phyloP scores from a whole-genome alignment of 371 early-diverging fungal species.

The Circinella umbellata region DNA sequence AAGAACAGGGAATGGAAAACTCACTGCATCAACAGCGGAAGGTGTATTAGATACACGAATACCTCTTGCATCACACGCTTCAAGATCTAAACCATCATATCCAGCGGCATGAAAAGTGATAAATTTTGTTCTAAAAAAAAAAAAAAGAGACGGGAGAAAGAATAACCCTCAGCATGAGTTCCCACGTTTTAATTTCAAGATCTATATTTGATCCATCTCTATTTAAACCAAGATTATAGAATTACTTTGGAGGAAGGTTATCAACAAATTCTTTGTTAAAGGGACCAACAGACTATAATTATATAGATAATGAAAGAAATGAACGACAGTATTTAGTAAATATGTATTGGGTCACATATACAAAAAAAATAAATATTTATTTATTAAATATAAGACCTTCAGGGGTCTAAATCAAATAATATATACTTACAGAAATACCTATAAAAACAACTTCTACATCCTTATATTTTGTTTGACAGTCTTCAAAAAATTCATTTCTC shows the following conservation, averaged over 20 bases:
- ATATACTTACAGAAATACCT: conserved; percentile 13
- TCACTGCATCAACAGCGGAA: conserved; percentile 42
- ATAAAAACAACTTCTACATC: conserved; percentile 20
- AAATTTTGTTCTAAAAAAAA: conserved; percentile 30
- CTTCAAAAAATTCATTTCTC: conserved; percentile 42
- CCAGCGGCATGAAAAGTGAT: conserved; percentile 45
- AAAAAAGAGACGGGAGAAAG: neutral
- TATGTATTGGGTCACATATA: too few relatives aligned
- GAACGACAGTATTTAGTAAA: too few relatives aligned
- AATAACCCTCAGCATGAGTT: neutral
- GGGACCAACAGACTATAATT: conserved; percentile 22
- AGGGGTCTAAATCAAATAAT: neutral
- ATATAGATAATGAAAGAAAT: neutral
- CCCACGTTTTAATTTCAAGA: neutral
- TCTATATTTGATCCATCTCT: neutral
- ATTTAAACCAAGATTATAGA: neutral
- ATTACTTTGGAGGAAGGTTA: conserved; percentile 30
- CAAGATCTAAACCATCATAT: conserved; percentile 45
- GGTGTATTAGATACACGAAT: conserved; percentile 52
- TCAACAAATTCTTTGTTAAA: conserved; percentile 44
- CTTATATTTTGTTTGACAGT: conserved; percentile 39
- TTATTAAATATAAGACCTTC: neutral
- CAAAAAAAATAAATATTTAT: too few relatives aligned
- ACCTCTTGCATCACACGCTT: conserved; percentile 37
- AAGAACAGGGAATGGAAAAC: neutral